Evolutionary conservation across 2,329 filamentous ascomycete species (phyloP).

Genomic region (Sclerotinia glacialis): DNA sequence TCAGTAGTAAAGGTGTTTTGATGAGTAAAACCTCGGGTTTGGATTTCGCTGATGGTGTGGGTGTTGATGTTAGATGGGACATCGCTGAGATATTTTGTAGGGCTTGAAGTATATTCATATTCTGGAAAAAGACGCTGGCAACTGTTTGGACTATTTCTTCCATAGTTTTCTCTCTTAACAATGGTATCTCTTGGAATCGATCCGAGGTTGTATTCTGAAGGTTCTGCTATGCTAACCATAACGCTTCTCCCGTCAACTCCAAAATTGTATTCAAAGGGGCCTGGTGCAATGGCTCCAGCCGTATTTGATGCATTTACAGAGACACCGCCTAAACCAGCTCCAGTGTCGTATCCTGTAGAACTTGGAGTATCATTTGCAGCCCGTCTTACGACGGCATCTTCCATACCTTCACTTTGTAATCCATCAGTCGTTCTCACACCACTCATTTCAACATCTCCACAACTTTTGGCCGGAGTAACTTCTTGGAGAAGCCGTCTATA

Average conservation of each 20-base stretch:
- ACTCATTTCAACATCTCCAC: not conserved
- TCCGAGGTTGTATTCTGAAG: not conserved
- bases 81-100: not conserved
- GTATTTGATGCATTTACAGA: not conserved
- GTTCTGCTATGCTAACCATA: not conserved
- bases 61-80: not conserved
- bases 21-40: not conserved
- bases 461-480: too few species aligned
- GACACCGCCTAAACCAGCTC: not conserved
- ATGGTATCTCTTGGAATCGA: not conserved
- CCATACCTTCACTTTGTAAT: not conserved
- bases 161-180: not conserved
- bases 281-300: not conserved
- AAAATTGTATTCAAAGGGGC: not conserved
- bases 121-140: too few species aligned
- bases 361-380: not conserved
- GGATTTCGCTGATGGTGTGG: not conserved
- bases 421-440: not conserved
- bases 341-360: not conserved
- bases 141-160: not conserved
- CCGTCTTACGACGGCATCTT: not conserved
- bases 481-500: not conserved
- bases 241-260: not conserved
- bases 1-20: too few species aligned
- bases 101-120: not conserved